Base-by-base conservation (phyloP, 2,329 filamentous ascomycete species). In the Cytospora chrysosperma region DNA sequence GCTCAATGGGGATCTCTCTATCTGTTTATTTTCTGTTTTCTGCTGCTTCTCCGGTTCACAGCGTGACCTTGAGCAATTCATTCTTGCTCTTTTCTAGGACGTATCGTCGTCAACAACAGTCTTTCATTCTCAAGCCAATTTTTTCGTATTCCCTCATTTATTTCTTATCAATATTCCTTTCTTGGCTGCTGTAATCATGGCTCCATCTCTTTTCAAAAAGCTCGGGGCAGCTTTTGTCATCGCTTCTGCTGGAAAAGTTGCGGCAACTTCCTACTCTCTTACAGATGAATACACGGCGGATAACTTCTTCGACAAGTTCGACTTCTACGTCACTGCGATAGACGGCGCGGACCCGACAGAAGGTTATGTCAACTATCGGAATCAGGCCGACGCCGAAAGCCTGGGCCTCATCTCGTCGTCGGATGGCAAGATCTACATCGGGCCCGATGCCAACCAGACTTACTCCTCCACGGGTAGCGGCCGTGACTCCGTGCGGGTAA, bases 341-440 rank as follows among this genome's bases (percentile, higher is more conserved):
- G 40, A 72, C 59, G 70, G 67, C 27, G 52, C 69, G 15, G 89
- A 92, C 69, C 86, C 86, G 10, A 92, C 86, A 55, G 71, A 82
- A 61, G 89, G 89, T 10, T 89, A 82, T 69, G 88, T 91, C 59
- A 76, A 79, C 62, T 93, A 82, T 68, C 72, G 74, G 54, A 72
- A 60, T 70, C 68, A 72, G 59, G 26, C 65, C 1, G 72, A 75
- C 21, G 79, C 81, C 19, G 53, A 70, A 15, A 62, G 60, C 4
- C 68, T 76, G 28, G 75, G 75, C 21, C 70, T 81, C 6, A 69
- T 77, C 57, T 69, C 70, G 26, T 72, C 68, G n/a, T 65, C 73
- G 21, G 67, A 68, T 27, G 56, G 56, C 8, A 37, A 37, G 24
- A 19, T 63, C 7, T 63, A 59, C 24, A 59, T 63, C 15, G 61